Percentiles rank a stretch among this genome's conserved stretches.
Evolutionary conservation across 495 filamentous ascomycete species (phyloP).

Genomic region (Neurospora sp.): DNA sequence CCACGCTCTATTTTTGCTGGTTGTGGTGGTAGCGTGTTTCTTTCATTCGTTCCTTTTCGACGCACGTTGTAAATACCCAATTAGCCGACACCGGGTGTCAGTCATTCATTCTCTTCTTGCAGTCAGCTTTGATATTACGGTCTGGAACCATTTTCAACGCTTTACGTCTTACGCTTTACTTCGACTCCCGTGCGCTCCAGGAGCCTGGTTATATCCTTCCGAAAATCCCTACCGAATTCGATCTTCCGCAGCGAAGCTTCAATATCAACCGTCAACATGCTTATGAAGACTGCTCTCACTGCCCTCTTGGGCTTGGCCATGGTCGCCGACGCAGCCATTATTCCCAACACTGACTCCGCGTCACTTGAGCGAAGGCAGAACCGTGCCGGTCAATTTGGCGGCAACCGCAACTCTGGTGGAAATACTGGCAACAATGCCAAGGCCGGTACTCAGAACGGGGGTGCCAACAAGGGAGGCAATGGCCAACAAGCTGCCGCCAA

Average conservation of each 20-base stretch:
- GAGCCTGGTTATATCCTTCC: conserved; percentile 8
- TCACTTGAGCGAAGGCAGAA: conserved; percentile 7
- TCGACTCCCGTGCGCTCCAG: conserved; percentile 10
- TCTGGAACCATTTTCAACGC: conserved; percentile 37
- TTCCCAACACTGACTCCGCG: conserved; percentile 22
- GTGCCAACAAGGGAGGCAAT: conserved; percentile 12
- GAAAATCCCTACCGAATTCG: conserved; percentile 1
- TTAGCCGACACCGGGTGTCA: conserved; percentile 30
- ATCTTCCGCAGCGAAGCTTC: neutral
- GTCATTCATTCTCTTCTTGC: conserved; percentile 33
- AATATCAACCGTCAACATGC: conserved; percentile 28
- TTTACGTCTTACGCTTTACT: conserved; percentile 11
- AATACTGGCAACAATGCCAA: conserved; percentile 6
- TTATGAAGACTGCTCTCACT: conserved; percentile 34
- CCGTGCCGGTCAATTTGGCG: conserved; percentile 7
- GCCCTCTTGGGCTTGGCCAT: conserved; percentile 33
- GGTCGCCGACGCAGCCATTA: conserved; percentile 29
- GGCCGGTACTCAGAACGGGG: conserved; percentile 8
- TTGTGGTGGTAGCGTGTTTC: conserved; percentile 38
- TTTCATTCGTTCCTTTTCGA: conserved; percentile 41
- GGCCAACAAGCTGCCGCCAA: conserved; percentile 14
- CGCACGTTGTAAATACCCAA: conserved; percentile 26
- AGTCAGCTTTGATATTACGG: conserved; percentile 24
- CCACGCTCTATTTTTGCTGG: conserved; percentile 25
- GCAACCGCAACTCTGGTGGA: conserved; percentile 9